A percentile compares a stretch with the other conserved stretches of the same genome.
Conservation (phyloP, 108 stramenopile genomes). For the Parietichytrium sp. region DNA sequence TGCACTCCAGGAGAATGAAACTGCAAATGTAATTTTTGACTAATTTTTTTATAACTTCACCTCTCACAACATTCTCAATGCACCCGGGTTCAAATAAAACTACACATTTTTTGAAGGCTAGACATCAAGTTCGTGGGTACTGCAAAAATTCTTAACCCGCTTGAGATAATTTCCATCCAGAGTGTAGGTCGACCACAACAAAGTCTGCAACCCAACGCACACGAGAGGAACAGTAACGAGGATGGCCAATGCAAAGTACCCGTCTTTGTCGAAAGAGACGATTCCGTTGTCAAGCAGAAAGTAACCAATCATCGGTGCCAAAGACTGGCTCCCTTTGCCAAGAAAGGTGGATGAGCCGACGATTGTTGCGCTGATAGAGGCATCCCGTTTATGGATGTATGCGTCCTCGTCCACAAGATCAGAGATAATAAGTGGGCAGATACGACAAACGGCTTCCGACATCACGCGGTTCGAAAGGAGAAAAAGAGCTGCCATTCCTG, state of each 20-base stretch:
- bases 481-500: background rate
- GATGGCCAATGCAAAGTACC: too few species aligned
- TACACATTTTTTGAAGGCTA: too few species aligned
- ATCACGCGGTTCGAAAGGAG: conserved; percentile 24
- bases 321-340: conserved; percentile 22
- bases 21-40: too few species aligned
- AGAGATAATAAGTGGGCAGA: conserved; percentile 3
- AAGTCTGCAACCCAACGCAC: background rate
- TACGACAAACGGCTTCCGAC: conserved; percentile 32
- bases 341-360: conserved; percentile 30
- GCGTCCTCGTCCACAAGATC: conserved; percentile 43
- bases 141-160: conserved; percentile 23
- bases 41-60: too few species aligned
- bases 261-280: too few species aligned
- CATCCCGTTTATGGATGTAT: background rate
- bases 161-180: conserved; percentile 10
- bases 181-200: background rate
- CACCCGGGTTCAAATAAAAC: too few species aligned
- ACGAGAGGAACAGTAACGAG: background rate
- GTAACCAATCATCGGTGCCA: conserved; percentile 42
- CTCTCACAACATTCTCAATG: too few species aligned
- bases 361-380: background rate
- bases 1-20: conserved; percentile 36
- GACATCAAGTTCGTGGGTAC: too few species aligned
- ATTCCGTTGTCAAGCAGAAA: background rate